Evolutionary conservation across 2,329 filamentous ascomycete genomes (phyloP).

Genomic region (Hypoxylon sp.): DNA sequence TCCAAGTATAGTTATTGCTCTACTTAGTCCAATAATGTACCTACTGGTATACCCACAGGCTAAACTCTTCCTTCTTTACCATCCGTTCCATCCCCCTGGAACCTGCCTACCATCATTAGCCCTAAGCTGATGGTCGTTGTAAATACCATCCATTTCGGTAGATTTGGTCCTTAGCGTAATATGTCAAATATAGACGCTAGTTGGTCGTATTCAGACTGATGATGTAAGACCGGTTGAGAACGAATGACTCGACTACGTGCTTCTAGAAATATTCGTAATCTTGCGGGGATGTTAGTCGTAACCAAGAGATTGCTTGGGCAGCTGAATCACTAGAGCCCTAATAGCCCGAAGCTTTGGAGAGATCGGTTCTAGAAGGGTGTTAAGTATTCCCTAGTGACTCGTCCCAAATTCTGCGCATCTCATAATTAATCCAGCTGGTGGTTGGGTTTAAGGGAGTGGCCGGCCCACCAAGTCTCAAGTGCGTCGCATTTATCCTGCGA

Average conservation of each 20-base stretch:
- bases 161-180: constrained; percentile 16
- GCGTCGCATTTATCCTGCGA: not conserved
- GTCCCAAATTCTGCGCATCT: not conserved
- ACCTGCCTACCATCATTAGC: constrained; percentile 1
- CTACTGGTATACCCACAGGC: not conserved
- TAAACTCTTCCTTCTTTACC: constrained; percentile 15
- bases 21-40: not conserved
- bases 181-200: constrained; percentile 25
- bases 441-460: not conserved
- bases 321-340: constrained; percentile 2
- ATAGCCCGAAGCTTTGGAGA: not conserved
- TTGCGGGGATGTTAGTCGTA: constrained; percentile 1
- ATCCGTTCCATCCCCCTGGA: constrained; percentile 24
- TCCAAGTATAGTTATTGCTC: not conserved
- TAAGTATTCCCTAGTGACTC: not conserved
- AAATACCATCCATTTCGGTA: not conserved
- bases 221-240: constrained; percentile 9
- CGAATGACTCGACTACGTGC: constrained; percentile 8
- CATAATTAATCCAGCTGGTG: no score
- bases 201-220: constrained; percentile 12
- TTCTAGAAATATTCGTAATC: not conserved
- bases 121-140: not conserved
- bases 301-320: not conserved
- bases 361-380: not conserved
- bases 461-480: not conserved